Evolutionary conservation across 176 grass and related monocot genomes (phyloP), one percentile per base, ranked within the genome.

Genomic region (Oryza meyeriana): DNA sequence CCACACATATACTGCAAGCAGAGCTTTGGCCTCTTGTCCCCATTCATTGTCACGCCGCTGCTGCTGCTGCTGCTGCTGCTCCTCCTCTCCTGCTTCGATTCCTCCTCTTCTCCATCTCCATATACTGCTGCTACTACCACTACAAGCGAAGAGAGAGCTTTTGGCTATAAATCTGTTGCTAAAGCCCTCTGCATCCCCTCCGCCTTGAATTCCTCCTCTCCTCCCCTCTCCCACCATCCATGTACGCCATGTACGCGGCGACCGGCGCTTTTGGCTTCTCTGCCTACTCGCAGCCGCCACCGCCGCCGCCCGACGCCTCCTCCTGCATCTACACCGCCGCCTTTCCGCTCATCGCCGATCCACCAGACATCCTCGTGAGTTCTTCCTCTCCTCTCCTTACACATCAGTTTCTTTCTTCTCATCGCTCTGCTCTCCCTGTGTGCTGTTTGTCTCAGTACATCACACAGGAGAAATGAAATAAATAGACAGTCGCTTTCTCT

Each of bases 221-320:
- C 48, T 55, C 48, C 41, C 3, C 31, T 26, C 38, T 20, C 0
- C 1, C 17, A 18, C 42, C 6, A 6, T 42, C 73, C 33, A 0
- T 27, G 61, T 45, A 4, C 13, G 6, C 13, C 64, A 94, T 94
- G 93, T 94, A 86, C 55, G 85, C 87, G 12, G 87, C 89, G 59
- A 85, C 89, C 1, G 70, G 74, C 2, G 48, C 5, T 25, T 86
- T 92, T 7, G 64, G 77, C 38, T 83, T 83, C 72, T 71, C 69
- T 20, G 35, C 81, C 48, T 87, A 89, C 81, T 72, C 44, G 22
- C 82, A 4, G 25, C 83, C 48, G 20, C 73, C 36, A n/a, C 72
- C 71, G 34, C 61, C 82, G n/a, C 30, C 69, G 6, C 61, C 59
- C n/a, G 84, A 89, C 14, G 73, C 8, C 82, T 55, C n/a, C 86